A percentile compares a stretch with the other conserved stretches of the same genome.
phyloP scores from a whole-genome alignment of 176 grass and related monocot species.

The Microstegium vimineum region DNA sequence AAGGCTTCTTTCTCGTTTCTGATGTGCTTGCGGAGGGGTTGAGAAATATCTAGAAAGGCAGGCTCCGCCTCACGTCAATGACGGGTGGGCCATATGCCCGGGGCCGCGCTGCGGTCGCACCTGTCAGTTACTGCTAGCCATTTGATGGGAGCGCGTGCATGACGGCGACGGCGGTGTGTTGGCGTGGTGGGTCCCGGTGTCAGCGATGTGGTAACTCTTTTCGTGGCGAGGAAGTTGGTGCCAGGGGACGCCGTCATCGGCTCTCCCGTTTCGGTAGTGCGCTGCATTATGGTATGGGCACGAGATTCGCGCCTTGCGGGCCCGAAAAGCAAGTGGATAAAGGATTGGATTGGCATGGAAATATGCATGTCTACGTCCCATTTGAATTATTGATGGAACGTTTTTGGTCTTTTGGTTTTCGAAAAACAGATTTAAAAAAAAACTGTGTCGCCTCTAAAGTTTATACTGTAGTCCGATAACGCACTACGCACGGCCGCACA shows the following conservation, averaged over 20 bases:
- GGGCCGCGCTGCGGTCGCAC: neutral
- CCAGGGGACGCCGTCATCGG: neutral
- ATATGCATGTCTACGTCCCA: neutral
- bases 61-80: neutral
- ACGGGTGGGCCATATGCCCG: neutral
- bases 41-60: slow-evolving; percentile 4
- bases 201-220: neutral
- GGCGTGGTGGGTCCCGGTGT: neutral
- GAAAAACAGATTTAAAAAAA: too few species aligned
- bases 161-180: neutral
- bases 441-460: too few species aligned
- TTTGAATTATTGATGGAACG: too few species aligned
- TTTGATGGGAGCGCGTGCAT: neutral
- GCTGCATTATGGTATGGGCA: neutral
- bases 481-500: too few species aligned
- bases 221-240: slow-evolving; percentile 24
- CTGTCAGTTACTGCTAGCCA: neutral
- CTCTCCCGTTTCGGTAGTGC: neutral
- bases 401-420: too few species aligned
- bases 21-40: neutral
- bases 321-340: neutral
- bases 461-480: too few species aligned
- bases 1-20: slow-evolving; percentile 10
- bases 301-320: neutral
- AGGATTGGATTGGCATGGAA: neutral